Conservation (phyloP, 2,329 filamentous ascomycete genomes). For the Balansia obtecta region DNA sequence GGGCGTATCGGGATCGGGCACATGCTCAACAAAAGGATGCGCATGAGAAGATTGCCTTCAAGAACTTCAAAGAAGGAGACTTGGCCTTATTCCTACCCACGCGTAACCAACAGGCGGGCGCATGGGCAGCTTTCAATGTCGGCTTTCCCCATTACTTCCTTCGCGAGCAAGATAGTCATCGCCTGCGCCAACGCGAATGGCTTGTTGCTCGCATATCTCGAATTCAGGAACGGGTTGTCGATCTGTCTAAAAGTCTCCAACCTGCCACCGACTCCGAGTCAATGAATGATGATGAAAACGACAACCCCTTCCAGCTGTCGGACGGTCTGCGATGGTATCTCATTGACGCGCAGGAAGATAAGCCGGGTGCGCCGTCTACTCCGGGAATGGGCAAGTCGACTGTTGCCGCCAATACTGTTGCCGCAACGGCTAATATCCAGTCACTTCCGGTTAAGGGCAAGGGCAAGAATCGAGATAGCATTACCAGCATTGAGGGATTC, state of each 20-base stretch:
- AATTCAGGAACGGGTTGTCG: conserved; percentile 85
- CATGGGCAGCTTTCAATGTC: conserved; percentile 98
- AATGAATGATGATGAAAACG: conserved; percentile 59
- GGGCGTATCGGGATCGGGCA: conserved; percentile 77
- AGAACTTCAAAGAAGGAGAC: conserved; percentile 92
- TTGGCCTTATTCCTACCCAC: conserved; percentile 89
- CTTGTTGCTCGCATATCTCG: conserved; percentile 88
- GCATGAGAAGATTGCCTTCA: conserved; percentile 92
- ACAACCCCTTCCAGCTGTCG: conserved; percentile 93
- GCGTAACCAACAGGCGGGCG: conserved; percentile 82
- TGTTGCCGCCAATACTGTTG: conserved; percentile 75
- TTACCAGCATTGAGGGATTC: conserved; percentile 55
- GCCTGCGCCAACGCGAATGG: conserved; percentile 66
- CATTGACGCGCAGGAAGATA: conserved; percentile 87
- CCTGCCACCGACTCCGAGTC: conserved; percentile 36
- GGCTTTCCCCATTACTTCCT: conserved; percentile 96
- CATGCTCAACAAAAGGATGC: conserved; percentile 71
- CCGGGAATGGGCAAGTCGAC: conserved; percentile 87
- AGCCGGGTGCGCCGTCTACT: conserved; percentile 80
- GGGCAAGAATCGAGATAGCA: conserved; percentile 31
- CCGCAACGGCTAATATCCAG: conserved; percentile 65
- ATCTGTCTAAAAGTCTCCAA: conserved; percentile 68
- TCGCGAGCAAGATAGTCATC: conserved; percentile 81
- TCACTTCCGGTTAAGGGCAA: conserved; percentile 34
- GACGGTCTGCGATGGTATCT: conserved; percentile 95